A percentile compares a stretch with the other conserved stretches of the same genome.
Conservation (phyloP, 1,139 yeast genomes). For the Petasospora fabianii region DNA sequence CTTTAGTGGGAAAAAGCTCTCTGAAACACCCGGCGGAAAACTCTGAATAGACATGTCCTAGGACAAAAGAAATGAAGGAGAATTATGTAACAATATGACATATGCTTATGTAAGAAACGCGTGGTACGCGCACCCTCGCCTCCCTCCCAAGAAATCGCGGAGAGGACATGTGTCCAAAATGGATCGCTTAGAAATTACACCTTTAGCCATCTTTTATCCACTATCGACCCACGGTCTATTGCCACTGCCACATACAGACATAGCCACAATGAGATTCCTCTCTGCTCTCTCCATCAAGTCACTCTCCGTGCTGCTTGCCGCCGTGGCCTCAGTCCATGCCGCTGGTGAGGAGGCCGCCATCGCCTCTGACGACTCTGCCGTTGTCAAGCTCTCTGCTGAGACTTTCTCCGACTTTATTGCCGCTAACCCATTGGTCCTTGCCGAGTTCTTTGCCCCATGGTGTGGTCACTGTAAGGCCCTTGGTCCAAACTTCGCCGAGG, state of each 20-base stretch:
- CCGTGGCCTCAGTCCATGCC: conserved; percentile 22
- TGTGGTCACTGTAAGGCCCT: conserved; percentile 97
- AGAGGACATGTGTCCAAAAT: not conserved
- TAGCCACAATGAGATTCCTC: conserved; percentile 23
- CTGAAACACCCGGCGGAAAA: conserved; percentile 14
- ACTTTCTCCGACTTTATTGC: conserved; percentile 63
- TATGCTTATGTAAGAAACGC: not conserved
- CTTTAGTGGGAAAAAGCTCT: conserved; percentile 9
- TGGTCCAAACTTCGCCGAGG: conserved; percentile 86
- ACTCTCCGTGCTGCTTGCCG: conserved; percentile 27
- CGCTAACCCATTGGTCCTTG: conserved; percentile 76
- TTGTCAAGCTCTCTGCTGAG: conserved; percentile 66
- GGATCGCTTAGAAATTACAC: not conserved
- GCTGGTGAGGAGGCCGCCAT: conserved; percentile 47
- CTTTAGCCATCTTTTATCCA: not conserved
- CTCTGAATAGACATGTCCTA: no score
- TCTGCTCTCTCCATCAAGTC: conserved; percentile 20
- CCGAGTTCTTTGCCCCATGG: conserved; percentile 99
- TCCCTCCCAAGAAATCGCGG: not conserved
- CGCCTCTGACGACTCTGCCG: conserved; percentile 84
- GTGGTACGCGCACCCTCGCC: no score
- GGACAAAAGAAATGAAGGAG: no score
- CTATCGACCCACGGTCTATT: not conserved
- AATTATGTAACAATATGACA: no score
- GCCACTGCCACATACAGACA: not conserved